Evolutionary conservation across 1,139 yeast species (phyloP), one percentile per base, ranked within the genome.

Genomic region (Sugiyamaella japonica): DNA sequence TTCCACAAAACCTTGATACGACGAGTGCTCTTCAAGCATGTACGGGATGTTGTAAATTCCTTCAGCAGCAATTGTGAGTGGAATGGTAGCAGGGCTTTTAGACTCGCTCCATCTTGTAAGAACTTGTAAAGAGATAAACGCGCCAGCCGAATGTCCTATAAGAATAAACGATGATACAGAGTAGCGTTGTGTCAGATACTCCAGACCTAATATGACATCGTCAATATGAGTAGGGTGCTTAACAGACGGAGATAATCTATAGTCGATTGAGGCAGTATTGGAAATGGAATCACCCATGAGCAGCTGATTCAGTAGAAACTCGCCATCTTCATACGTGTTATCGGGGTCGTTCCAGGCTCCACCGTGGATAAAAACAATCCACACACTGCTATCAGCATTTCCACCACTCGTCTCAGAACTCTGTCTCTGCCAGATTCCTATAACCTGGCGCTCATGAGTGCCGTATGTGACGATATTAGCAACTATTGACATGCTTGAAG

Each of bases 81-180:
- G 46, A 29, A 73, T 56, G 3, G 31, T 55, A 25, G 40, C 41
- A 4, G 61, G 40, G n/a, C 32, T 37, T 10, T 48, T 49, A 43
- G 25, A 29, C 15, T 40, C 31, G 7, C 52, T 5, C 31, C 57
- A 53, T 28, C 42, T 54, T 20, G 61, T 57, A 20, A 83, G 60
- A 6, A 83, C 63, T 66, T 88, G 95, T 32, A 86, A 72, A 1
- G 81, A 75, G 47, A 89, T 66, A 2, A 88, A 83, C 1, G 93
- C 89, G 0, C 97, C 96, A 1, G 85, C 95, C 0, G 95, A 86
- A 69, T 89, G 96, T 0, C 96, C 96, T 5, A 82, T 75, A 6
- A 83, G 57, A 56, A 73, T 73, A 15, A 76, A 58, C 16, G 71
- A 60, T 2, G 65, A 58, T 3, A 82, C 67, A 2, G 57, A 53